Base-by-base conservation (phyloP, 2,329 filamentous ascomycete genomes). In the Dichotomopilus funicola region DNA sequence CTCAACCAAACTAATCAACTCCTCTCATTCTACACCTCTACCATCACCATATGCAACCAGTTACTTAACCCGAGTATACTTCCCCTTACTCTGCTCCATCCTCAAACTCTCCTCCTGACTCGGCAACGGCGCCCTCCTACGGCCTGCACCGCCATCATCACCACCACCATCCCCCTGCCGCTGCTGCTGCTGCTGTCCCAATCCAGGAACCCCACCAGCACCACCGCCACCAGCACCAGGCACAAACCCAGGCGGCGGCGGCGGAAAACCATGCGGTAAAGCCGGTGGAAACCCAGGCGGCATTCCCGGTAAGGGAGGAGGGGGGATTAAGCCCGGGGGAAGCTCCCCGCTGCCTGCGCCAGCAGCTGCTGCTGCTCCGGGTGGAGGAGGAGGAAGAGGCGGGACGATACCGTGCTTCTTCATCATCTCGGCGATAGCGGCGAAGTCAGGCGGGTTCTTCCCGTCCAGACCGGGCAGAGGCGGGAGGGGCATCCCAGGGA, bases 51-150 rank as follows among this genome's bases (percentile, higher is more conserved):
- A 12, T 27, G 8, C 34, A 33, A 36, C 45, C 49, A 9, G 11
- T 64, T 76, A 81, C 48, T 77, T 72, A 33, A 74, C 67, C 49
- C 79, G 71, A 12, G 80, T 85, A 64, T 83, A 86, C 60, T 84
- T 77, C 3, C 82, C 82, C 53, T 76, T 75, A 54, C 79, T 80
- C 75, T 92, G 89, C 70, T 92, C 88, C 69, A 86, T 82, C 63
- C 85, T 81, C 63, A 95, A 72, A 63, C 88, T 91, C 68, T 94
- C 90, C 66, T 88, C 83, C 71, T 95, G 90, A 67, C 88, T 91
- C 0, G 90, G 90, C 44, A 95, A 72, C 7, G 88, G 89, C 5
- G 80, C 88, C 58, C 85, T 74, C 62, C 87, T 78, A 13, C 83
- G 68, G 46, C 68, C 68, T 27, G 69, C 73, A 5, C 72, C 68